Evolutionary conservation across 2,329 filamentous ascomycete genomes (phyloP).

Genomic region (Fusarium sp.): DNA sequence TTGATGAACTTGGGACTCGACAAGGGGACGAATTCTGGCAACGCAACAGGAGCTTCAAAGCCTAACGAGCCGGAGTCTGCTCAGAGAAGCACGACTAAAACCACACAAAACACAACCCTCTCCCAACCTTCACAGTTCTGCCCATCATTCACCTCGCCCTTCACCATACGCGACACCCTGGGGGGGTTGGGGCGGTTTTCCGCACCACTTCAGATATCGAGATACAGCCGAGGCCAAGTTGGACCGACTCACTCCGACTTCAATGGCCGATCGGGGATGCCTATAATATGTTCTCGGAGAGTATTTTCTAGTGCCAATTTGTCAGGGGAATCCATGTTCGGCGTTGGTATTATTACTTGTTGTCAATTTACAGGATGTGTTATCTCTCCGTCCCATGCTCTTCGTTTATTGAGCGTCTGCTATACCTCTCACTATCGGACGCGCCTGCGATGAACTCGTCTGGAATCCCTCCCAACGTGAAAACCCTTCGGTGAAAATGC

Average conservation of each 20-base stretch:
- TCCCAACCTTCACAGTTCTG: background rate
- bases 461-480: slow-evolving; percentile 16
- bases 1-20: slow-evolving; percentile 19
- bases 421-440: background rate
- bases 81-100: background rate
- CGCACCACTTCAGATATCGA: slow-evolving; percentile 15
- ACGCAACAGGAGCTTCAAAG: background rate
- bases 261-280: slow-evolving; percentile 31
- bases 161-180: background rate
- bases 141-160: background rate
- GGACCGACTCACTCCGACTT: slow-evolving; percentile 25
- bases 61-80: background rate
- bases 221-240: slow-evolving; percentile 26
- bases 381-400: background rate
- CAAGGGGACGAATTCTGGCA: slow-evolving; percentile 2
- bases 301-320: slow-evolving; percentile 17
- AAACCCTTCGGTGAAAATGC: slow-evolving; percentile 12
- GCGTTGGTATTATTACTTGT: background rate
- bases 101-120: background rate
- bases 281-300: slow-evolving; percentile 32
- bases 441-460: background rate
- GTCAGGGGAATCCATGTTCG: background rate
- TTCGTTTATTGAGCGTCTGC: background rate
- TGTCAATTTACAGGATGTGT: background rate
- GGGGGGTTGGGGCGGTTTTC: background rate